Conservation (phyloP, 2,329 filamentous ascomycete species). For the Fusarium sp. region DNA sequence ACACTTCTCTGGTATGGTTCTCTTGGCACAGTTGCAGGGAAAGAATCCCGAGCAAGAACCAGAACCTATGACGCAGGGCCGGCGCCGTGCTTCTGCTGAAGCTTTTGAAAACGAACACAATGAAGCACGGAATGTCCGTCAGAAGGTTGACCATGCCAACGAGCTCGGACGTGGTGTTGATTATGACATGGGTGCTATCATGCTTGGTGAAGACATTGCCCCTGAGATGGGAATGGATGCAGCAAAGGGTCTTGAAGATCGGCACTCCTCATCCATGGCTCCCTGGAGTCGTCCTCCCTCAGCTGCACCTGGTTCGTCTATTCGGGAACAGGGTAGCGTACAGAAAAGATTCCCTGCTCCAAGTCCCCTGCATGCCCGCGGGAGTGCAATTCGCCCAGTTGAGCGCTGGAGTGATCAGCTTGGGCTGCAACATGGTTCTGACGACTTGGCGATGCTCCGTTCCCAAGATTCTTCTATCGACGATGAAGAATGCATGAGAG, state of each 20-base stretch:
- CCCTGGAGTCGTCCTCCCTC: slow-evolving; percentile 63
- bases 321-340: slow-evolving; percentile 52
- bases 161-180: slow-evolving; percentile 43
- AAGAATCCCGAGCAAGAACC: slow-evolving; percentile 32
- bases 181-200: slow-evolving; percentile 42
- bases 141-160: slow-evolving; percentile 44
- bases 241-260: slow-evolving; percentile 72
- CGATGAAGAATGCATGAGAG: slow-evolving; percentile 30
- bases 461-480: slow-evolving; percentile 48
- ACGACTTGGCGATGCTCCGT: slow-evolving; percentile 42
- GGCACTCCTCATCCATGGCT: slow-evolving; percentile 62
- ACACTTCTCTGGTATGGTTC: slow-evolving; percentile 55
- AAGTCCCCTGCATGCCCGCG: slow-evolving; percentile 51
- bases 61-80: slow-evolving; percentile 36
- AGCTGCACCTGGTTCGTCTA: slow-evolving; percentile 56
- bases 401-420: slow-evolving; percentile 58
- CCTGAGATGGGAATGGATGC: slow-evolving; percentile 78
- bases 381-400: slow-evolving; percentile 51
- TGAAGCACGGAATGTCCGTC: slow-evolving; percentile 50
- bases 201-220: slow-evolving; percentile 52
- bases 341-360: slow-evolving; percentile 47
- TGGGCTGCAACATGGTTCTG: slow-evolving; percentile 46
- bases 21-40: slow-evolving; percentile 49
- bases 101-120: slow-evolving; percentile 53
- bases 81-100: slow-evolving; percentile 55